Evolutionary conservation across 2,329 filamentous ascomycete species (phyloP).

Genomic region (Plectosphaerella cucumerina): DNA sequence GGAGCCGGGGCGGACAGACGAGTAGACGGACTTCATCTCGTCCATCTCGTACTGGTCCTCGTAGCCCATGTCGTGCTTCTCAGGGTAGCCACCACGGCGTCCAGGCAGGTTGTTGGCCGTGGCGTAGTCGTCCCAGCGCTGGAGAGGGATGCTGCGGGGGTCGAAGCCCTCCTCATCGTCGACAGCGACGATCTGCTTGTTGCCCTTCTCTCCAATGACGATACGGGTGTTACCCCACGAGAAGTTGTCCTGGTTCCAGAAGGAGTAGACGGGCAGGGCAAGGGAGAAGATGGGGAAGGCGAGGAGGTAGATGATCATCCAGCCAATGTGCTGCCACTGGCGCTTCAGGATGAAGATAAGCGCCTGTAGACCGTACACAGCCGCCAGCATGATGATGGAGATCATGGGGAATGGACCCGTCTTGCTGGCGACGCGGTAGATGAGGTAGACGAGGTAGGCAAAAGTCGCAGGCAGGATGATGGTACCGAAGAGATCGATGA

Average conservation of each 20-base stretch:
- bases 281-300: constrained; percentile 94
- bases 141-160: constrained; percentile 85
- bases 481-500: constrained; percentile 90
- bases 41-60: constrained; percentile 92
- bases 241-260: constrained; percentile 99
- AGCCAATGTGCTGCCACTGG: constrained; percentile 97
- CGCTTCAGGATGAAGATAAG: constrained; percentile 95
- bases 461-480: constrained; percentile 87
- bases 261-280: constrained; percentile 88
- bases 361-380: constrained; percentile 91
- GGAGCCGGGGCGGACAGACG: constrained; percentile 82
- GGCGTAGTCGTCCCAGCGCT: constrained; percentile 97
- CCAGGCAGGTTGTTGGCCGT: constrained; percentile 82
- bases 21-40: constrained; percentile 95
- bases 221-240: constrained; percentile 98
- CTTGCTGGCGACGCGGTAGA: constrained; percentile 69
- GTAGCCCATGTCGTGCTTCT: constrained; percentile 62
- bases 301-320: constrained; percentile 99
- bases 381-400: constrained; percentile 83
- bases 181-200: constrained; percentile 83
- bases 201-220: constrained; percentile 89
- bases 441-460: constrained; percentile 80
- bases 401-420: constrained; percentile 77
- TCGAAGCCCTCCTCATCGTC: constrained; percentile 86
- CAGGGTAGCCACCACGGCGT: constrained; percentile 68